Evolutionary conservation across 345 rosid species (phyloP), one percentile per base, ranked within the genome.

Genomic region (Murraya koenigii): DNA sequence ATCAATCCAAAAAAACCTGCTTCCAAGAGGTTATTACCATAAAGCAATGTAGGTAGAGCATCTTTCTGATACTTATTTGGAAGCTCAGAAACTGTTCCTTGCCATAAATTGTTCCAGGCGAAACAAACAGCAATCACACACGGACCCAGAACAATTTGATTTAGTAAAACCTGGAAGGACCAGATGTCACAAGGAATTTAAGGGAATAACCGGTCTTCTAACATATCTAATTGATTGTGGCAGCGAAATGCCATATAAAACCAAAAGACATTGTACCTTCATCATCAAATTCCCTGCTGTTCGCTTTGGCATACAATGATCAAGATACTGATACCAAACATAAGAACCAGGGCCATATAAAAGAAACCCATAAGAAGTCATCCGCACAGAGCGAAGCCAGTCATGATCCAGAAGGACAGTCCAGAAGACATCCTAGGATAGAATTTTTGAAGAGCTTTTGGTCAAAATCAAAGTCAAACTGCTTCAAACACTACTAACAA

Each of bases 81-180:
- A 75, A 93, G 96, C 85, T 91, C 86, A 6, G 92, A 83, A 67
- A 89, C 66, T 81, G 89, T 95, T 75, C 97, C 93, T 59, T 77
- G 91, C 99, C 96, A 95, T 71, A 93, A 80, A 84, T 88, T 92
- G 87, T 92, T 95, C 99, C 98, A 95, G 47, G 97, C 96, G 77
- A 95, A 95, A 44, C 90, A 86, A 84, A 92, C 90, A 69, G 91
- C 94, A 80, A 93, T 95, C 80, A 95, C 99, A 76, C 78, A 84
- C 26, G 99, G 98, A 77, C 99, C 99, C 3, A 95, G 96, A 77
- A 92, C 88, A 39, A 93, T 82, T 86, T 95, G 98, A 85, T 95
- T 95, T 78, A 95, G 82, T 38, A 93, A 67, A 75, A 95, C 98
- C 98, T 95, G 84, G 68, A 77, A 80, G 58, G 19, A 76, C n/a